phyloP scores from a whole-genome alignment of 768 basidiomycete species.

The Macrocybe gigantea region DNA sequence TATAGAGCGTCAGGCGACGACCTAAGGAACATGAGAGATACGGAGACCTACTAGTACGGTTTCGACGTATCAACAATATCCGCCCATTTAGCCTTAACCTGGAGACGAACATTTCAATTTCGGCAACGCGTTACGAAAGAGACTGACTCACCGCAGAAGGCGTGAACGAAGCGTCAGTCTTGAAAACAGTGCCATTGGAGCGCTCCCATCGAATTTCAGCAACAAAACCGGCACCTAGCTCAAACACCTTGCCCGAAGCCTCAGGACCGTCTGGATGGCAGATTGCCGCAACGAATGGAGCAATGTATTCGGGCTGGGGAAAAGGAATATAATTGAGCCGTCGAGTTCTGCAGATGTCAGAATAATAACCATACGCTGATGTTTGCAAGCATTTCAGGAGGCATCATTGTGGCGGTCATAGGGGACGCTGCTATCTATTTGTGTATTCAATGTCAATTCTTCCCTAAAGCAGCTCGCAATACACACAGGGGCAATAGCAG shows the following conservation, averaged over 20 bases:
- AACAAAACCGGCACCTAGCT: constrained; percentile 89
- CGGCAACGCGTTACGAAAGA: neutral
- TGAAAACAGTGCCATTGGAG: constrained; percentile 82
- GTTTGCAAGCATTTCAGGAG: constrained; percentile 88
- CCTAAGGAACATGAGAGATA: neutral
- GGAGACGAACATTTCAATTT: neutral
- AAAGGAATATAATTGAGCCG: constrained; percentile 2
- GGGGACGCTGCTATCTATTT: constrained; percentile 85
- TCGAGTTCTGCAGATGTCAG: neutral
- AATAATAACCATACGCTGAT: constrained; percentile 50
- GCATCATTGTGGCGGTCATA: constrained; percentile 96
- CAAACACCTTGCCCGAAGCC: constrained; percentile 79
- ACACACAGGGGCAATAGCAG: constrained; percentile 84
- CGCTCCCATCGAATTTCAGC: constrained; percentile 94
- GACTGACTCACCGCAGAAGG: constrained; percentile 73
- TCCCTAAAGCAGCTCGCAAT: neutral
- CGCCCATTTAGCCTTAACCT: constrained; percentile 82
- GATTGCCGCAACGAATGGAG: constrained; percentile 86
- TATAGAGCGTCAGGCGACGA: constrained; percentile 21
- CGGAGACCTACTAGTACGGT: constrained; percentile 55
- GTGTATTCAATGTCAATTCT: neutral
- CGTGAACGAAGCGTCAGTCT: constrained; percentile 84
- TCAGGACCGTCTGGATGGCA: constrained; percentile 81
- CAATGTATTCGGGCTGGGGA: constrained; percentile 80
- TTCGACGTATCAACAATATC: constrained; percentile 78